Evolutionary conservation across 75 land plant species (phyloP).

Genomic region (Selaginella tamariscina): DNA sequence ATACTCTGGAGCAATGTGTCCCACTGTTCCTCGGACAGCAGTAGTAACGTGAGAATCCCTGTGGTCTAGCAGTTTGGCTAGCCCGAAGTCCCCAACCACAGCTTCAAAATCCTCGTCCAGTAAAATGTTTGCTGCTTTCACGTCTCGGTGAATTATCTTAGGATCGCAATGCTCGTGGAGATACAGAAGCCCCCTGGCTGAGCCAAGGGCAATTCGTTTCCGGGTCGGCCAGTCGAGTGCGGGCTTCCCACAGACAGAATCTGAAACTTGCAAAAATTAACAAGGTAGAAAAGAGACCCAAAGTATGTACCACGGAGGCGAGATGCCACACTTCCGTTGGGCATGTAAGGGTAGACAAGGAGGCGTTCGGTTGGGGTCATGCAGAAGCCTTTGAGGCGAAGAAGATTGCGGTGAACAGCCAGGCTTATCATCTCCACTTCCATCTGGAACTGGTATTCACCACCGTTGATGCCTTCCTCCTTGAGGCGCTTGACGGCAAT

Average conservation of each 20-base stretch:
- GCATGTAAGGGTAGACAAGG: slow-evolving; percentile 82
- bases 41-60: slow-evolving; percentile 85
- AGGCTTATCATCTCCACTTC: slow-evolving; percentile 90
- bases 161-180: slow-evolving; percentile 87
- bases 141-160: slow-evolving; percentile 84
- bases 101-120: slow-evolving; percentile 83
- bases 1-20: slow-evolving; percentile 90
- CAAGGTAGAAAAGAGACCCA: neutral
- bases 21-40: slow-evolving; percentile 76
- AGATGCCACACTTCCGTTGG: slow-evolving; percentile 87
- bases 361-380: slow-evolving; percentile 70
- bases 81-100: slow-evolving; percentile 84
- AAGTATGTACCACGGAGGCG: slow-evolving; percentile 40
- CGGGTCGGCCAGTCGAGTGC: slow-evolving; percentile 52
- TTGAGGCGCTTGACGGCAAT: slow-evolving; percentile 70
- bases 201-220: slow-evolving; percentile 60
- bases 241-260: slow-evolving; percentile 18
- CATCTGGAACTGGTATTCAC: slow-evolving; percentile 75
- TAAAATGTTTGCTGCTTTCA: slow-evolving; percentile 86
- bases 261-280: neutral
- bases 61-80: slow-evolving; percentile 68
- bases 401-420: slow-evolving; percentile 65
- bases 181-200: slow-evolving; percentile 71
- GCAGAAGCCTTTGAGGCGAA: slow-evolving; percentile 74
- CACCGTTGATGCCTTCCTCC: slow-evolving; percentile 60